Percentiles rank a stretch among this genome's conserved stretches.
phyloP scores from a whole-genome alignment of 768 basidiomycete species.

The Mycena vitilis region DNA sequence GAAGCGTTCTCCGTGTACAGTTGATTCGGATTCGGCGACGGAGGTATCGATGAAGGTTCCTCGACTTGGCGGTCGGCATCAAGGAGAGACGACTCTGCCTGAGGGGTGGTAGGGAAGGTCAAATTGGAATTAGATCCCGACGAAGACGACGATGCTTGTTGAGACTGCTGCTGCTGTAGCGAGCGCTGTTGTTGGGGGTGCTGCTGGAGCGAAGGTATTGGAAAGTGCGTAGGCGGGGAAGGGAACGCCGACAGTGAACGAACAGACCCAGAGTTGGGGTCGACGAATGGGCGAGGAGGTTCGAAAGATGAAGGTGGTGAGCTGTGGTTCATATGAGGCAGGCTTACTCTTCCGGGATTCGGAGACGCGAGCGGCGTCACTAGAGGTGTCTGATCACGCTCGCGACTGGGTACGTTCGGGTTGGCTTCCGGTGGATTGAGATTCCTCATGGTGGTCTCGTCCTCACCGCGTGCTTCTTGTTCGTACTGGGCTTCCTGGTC shows the following conservation, averaged over 20 bases:
- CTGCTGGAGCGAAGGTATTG: slow-evolving; percentile 59
- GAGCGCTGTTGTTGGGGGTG: too few species aligned
- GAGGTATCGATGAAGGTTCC: slow-evolving; percentile 28
- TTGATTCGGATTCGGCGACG: slow-evolving; percentile 23
- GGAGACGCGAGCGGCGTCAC: slow-evolving; percentile 31
- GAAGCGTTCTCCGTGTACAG: background rate
- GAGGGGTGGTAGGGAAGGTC: slow-evolving; percentile 36
- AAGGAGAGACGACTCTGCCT: slow-evolving; percentile 42
- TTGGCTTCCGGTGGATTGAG: slow-evolving; percentile 15
- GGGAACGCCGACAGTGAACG: slow-evolving; percentile 81
- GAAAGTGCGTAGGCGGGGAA: slow-evolving; percentile 77
- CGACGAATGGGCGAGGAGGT: slow-evolving; percentile 50
- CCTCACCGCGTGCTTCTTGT: slow-evolving; percentile 21
- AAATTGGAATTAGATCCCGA: slow-evolving; percentile 43
- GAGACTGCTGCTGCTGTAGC: slow-evolving; percentile 8
- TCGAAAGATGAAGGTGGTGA: slow-evolving; percentile 48
- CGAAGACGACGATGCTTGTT: slow-evolving; percentile 34
- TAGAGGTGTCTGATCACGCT: slow-evolving; percentile 25
- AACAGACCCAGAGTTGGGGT: slow-evolving; percentile 64
- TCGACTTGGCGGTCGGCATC: slow-evolving; percentile 33
- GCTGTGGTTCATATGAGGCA: slow-evolving; percentile 32
- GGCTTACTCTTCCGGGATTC: slow-evolving; percentile 14
- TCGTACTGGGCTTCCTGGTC: slow-evolving; percentile 14
- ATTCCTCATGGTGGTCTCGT: slow-evolving; percentile 24
- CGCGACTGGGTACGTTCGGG: slow-evolving; percentile 5